Conservation (phyloP, 345 rosid species). For the Noccaea bulbosa region DNA sequence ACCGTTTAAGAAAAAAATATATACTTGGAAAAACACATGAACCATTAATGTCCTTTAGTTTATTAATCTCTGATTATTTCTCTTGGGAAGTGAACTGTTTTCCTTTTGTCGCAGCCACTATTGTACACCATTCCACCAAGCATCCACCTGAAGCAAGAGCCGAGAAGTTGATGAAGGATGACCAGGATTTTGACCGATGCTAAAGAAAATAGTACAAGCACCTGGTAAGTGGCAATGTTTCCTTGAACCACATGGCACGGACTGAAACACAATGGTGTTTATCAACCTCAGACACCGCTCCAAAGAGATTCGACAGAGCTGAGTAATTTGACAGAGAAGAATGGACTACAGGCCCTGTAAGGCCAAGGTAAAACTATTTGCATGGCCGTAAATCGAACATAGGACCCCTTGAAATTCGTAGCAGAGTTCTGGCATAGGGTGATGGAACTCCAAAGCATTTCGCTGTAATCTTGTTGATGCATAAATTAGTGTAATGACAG, state of each 20-base stretch:
- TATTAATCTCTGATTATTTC: constrained; percentile 6
- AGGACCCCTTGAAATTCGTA: constrained; percentile 7
- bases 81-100: constrained; percentile 18
- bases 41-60: constrained; percentile 11
- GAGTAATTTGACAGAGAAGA: constrained; percentile 24
- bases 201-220: constrained; percentile 15
- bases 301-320: constrained; percentile 21
- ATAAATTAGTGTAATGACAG: constrained; percentile 21
- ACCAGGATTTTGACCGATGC: constrained; percentile 25
- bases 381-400: constrained; percentile 21
- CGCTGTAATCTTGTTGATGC: constrained; percentile 27
- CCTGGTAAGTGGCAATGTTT: constrained; percentile 25
- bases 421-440: constrained; percentile 15
- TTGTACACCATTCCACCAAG: constrained; percentile 55
- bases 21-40: not conserved
- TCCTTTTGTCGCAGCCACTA: constrained; percentile 51
- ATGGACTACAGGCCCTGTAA: constrained; percentile 15
- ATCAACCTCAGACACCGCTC: constrained; percentile 28
- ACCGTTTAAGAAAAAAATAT: not conserved
- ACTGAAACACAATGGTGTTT: constrained; percentile 5
- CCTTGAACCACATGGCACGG: constrained; percentile 5
- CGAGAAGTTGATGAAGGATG: constrained; percentile 65
- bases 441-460: constrained; percentile 25
- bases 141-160: constrained; percentile 84
- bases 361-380: constrained; percentile 27